Conservation (phyloP, 768 basidiomycete species). For the Mycena pura region DNA sequence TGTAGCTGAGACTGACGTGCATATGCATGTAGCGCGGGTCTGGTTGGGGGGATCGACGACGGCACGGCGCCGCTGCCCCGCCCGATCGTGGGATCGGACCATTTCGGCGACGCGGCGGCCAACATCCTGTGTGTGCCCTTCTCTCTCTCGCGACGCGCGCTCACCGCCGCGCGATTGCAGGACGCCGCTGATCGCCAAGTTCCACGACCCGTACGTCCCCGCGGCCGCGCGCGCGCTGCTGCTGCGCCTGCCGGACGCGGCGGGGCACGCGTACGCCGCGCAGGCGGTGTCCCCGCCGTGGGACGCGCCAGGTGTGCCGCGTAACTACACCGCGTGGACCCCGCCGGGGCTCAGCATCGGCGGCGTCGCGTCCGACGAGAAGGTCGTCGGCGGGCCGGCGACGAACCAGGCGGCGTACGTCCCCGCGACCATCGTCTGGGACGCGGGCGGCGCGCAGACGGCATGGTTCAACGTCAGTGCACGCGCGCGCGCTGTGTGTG, state of each 20-base stretch:
- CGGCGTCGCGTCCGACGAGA: constrained; percentile 34
- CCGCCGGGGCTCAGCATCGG: constrained; percentile 35
- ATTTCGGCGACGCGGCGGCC: constrained; percentile 35
- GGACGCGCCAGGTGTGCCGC: constrained; percentile 30
- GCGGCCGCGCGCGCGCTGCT: constrained; percentile 23
- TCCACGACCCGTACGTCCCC: constrained; percentile 36
- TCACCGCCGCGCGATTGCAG: constrained; percentile 20
- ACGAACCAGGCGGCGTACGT: constrained; percentile 31
- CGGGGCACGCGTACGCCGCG: constrained; percentile 27
- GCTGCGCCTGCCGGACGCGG: constrained; percentile 2
- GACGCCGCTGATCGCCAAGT: constrained; percentile 34
- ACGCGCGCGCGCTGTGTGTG: too few species aligned
- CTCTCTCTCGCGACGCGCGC: not conserved
- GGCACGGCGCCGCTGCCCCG: constrained; percentile 34
- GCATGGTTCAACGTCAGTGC: constrained; percentile 35
- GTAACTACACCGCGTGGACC: constrained; percentile 40
- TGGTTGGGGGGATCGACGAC: constrained; percentile 35
- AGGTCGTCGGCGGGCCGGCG: constrained; percentile 35
- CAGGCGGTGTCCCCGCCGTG: constrained; percentile 39
- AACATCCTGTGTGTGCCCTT: constrained; percentile 32
- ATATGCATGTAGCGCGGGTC: constrained; percentile 23
- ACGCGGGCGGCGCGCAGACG: constrained; percentile 17
- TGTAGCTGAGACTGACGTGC: not conserved
- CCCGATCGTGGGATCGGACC: constrained; percentile 34
- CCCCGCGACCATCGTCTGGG: constrained; percentile 36